Percentiles rank a stretch among this genome's conserved stretches.
Conservation (phyloP, 2,329 filamentous ascomycete species). For the Rutstroemia sp. region DNA sequence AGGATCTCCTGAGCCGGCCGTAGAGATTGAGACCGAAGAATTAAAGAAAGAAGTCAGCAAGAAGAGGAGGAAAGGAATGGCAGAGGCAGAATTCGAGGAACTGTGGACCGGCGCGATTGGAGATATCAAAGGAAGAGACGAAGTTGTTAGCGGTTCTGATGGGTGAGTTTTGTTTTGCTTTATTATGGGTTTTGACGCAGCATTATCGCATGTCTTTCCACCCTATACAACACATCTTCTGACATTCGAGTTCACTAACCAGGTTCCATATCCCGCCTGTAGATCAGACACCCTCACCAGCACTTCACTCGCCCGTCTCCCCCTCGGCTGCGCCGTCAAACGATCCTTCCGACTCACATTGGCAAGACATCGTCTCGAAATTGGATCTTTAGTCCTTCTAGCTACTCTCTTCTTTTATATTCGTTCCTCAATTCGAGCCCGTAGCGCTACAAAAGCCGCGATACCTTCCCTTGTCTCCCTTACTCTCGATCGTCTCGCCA, state of each 20-base stretch:
- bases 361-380: slow-evolving; percentile 80
- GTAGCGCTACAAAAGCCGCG: slow-evolving; percentile 53
- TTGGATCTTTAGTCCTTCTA: slow-evolving; percentile 57
- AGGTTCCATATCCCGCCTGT: slow-evolving; percentile 66
- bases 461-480: slow-evolving; percentile 78
- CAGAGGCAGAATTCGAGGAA: slow-evolving; percentile 83
- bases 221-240: slow-evolving; percentile 40
- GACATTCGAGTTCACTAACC: slow-evolving; percentile 66
- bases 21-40: slow-evolving; percentile 59
- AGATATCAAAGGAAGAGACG: slow-evolving; percentile 58
- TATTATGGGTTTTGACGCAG: slow-evolving; percentile 14
- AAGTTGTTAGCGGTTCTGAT: slow-evolving; percentile 44
- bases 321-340: slow-evolving; percentile 74
- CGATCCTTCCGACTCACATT: slow-evolving; percentile 70
- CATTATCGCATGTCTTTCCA: slow-evolving; percentile 7
- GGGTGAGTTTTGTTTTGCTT: slow-evolving; percentile 40
- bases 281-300: slow-evolving; percentile 73
- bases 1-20: slow-evolving; percentile 49
- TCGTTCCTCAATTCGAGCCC: slow-evolving; percentile 54
- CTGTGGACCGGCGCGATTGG: slow-evolving; percentile 70
- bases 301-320: slow-evolving; percentile 85
- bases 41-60: slow-evolving; percentile 70
- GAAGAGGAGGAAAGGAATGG: slow-evolving; percentile 76
- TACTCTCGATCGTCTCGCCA: slow-evolving; percentile 76
- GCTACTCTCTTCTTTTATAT: slow-evolving; percentile 51